Conservation (phyloP, 805 yeast genomes). For the Lachancea quebecensis region DNA sequence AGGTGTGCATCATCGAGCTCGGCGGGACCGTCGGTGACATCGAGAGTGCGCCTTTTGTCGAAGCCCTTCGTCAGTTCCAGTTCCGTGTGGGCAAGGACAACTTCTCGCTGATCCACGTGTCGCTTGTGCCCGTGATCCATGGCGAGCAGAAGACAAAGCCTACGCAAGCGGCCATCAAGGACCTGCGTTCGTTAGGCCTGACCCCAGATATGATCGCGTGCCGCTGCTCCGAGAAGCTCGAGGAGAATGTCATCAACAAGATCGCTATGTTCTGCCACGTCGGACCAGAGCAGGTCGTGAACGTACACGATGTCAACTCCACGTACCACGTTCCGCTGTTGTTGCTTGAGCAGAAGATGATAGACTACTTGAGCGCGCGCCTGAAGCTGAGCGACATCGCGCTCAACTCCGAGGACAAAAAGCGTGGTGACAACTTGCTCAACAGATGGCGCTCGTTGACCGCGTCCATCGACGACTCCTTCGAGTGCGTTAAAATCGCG, state of each 20-base stretch:
- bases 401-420: slow-evolving; percentile 43
- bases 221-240: slow-evolving; percentile 83
- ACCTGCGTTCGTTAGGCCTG: slow-evolving; percentile 89
- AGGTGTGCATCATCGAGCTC: slow-evolving; percentile 91
- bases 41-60: slow-evolving; percentile 97
- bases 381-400: slow-evolving; percentile 48
- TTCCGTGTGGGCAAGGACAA: slow-evolving; percentile 92
- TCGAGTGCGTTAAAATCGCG: slow-evolving; percentile 86
- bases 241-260: slow-evolving; percentile 80
- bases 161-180: slow-evolving; percentile 98
- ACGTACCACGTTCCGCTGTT: slow-evolving; percentile 96
- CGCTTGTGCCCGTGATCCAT: slow-evolving; percentile 94
- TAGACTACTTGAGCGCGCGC: slow-evolving; percentile 63
- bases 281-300: slow-evolving; percentile 95
- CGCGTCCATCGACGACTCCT: slow-evolving; percentile 69
- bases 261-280: slow-evolving; percentile 99
- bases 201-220: slow-evolving; percentile 97
- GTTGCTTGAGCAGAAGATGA: slow-evolving; percentile 78
- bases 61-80: slow-evolving; percentile 97
- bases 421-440: slow-evolving; percentile 65
- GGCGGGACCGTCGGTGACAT: slow-evolving; percentile 99
- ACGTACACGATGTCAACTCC: slow-evolving; percentile 93
- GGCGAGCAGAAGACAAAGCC: slow-evolving; percentile 99
- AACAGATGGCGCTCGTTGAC: slow-evolving; percentile 77
- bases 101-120: slow-evolving; percentile 93